A percentile compares a stretch with the other conserved stretches of the same genome.
These are phyloP conservation scores for Gracilaria caudata DNA, from an alignment of 23 red algal genomes.

Conservation along the genomic window DNA sequence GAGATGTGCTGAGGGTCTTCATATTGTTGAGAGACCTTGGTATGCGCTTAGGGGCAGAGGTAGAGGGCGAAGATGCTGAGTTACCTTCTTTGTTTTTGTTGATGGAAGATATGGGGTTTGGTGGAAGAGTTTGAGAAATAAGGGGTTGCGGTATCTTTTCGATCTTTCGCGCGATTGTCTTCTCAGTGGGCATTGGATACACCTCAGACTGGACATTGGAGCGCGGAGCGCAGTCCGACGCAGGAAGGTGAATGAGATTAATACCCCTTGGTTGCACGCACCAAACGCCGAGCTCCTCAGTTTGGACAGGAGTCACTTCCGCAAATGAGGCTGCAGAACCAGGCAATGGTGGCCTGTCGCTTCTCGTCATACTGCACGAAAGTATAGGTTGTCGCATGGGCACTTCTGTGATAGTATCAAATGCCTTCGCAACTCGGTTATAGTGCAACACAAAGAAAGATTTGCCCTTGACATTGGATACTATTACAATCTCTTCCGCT, in stretches of 20 bases:
- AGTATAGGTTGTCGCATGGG: conserved; percentile 69
- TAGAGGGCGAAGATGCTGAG: background rate
- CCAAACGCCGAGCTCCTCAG: conserved; percentile 73
- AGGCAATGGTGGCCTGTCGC: conserved; percentile 24
- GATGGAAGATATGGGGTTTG: conserved; percentile 2
- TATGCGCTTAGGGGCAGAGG: conserved; percentile 23
- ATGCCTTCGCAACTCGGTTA: conserved; percentile 27
- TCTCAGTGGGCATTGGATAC: conserved; percentile 41
- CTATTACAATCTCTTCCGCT: conserved; percentile 41
- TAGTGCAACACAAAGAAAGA: conserved; percentile 70
- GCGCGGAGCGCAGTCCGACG: conserved; percentile 52
- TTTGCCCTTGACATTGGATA: conserved; percentile 47
- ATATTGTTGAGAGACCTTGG: conserved; percentile 29
- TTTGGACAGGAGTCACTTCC: conserved; percentile 22
- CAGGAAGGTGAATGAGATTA: conserved; percentile 63
- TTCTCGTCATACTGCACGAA: conserved; percentile 72
- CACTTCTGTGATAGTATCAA: conserved; percentile 69
- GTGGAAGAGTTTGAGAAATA: conserved; percentile 24
- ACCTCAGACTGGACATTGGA: conserved; percentile 23
- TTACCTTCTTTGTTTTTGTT: conserved; percentile 18
- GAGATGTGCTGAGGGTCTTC: conserved; percentile 9
- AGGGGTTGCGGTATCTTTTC: conserved; percentile 40
- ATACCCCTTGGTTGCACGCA: conserved; percentile 82
- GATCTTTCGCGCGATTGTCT: conserved; percentile 34
- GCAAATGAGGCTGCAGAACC: conserved; percentile 18